Evolutionary conservation across 164 flowering plant species (phyloP).

Genomic region (Sextonia rubra): DNA sequence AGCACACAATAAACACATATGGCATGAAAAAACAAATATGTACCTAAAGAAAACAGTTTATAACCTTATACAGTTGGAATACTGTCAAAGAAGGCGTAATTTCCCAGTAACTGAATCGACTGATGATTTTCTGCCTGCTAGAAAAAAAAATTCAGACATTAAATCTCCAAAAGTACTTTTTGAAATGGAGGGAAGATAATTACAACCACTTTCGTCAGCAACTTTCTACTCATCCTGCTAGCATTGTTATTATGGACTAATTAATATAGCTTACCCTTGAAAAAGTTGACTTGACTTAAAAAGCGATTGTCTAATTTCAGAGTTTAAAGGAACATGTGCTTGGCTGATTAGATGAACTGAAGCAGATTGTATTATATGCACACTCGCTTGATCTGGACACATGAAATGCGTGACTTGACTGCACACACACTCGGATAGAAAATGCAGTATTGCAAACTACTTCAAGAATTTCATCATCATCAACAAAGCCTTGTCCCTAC

Average conservation of each 20-base stretch:
- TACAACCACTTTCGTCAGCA: background rate
- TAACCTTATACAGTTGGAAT: background rate
- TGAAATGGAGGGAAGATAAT: background rate
- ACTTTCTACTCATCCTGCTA: background rate
- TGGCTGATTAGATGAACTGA: too few species aligned
- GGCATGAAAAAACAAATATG: too few species aligned
- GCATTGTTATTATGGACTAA: background rate
- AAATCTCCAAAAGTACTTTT: background rate
- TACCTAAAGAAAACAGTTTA: background rate
- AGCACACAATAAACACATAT: background rate
- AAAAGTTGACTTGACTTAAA: background rate
- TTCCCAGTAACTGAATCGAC: slow-evolving; percentile 74
- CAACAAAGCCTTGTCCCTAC: too few species aligned
- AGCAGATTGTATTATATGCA: too few species aligned
- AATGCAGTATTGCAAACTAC: too few species aligned
- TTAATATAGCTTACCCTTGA: background rate
- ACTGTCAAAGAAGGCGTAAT: slow-evolving; percentile 46
- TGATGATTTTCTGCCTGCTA: slow-evolving; percentile 48
- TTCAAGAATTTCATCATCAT: too few species aligned
- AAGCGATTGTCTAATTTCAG: background rate
- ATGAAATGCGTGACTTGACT: too few species aligned
- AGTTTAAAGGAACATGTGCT: background rate
- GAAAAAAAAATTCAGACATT: background rate
- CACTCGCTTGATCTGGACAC: too few species aligned
- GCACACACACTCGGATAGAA: too few species aligned